phyloP scores from a whole-genome alignment of 257 asterid species.

The Solanum corneliomulleri region DNA sequence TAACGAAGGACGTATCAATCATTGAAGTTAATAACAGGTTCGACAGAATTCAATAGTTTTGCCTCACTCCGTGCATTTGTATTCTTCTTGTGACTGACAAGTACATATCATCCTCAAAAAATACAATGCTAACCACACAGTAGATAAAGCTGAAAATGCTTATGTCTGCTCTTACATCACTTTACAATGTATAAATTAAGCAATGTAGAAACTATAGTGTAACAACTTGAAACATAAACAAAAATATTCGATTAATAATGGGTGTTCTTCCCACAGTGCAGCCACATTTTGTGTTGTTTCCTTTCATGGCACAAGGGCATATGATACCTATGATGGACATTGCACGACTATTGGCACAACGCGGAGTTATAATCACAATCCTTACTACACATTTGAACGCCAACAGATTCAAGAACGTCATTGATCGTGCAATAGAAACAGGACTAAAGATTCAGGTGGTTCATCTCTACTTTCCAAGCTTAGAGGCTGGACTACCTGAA shows the following conservation, averaged over 20 bases:
- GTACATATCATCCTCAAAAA: neutral
- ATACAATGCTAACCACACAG: neutral
- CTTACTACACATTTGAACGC: constrained; percentile 12
- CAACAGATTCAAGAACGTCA: neutral
- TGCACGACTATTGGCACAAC: constrained; percentile 1
- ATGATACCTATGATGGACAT: constrained; percentile 14
- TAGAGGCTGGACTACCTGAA: constrained; percentile 11
- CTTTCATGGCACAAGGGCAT: constrained; percentile 21
- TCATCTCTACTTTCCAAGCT: constrained; percentile 8
- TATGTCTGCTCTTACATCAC: neutral
- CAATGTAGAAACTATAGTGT: neutral
- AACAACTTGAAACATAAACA: neutral
- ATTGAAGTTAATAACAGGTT: neutral
- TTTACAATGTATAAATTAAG: neutral
- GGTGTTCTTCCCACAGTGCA: neutral
- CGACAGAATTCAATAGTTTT: neutral
- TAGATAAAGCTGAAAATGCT: neutral
- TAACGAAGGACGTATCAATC: neutral
- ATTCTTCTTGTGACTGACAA: neutral
- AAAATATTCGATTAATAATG: neutral
- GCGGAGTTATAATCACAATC: neutral
- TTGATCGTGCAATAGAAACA: neutral
- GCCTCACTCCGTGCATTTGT: neutral
- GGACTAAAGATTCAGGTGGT: constrained; percentile 5
- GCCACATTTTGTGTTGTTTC: constrained; percentile 12